These are phyloP conservation scores for Fusarium luffae DNA, from an alignment of 2,329 filamentous ascomycete species.

Conservation along the genomic window DNA sequence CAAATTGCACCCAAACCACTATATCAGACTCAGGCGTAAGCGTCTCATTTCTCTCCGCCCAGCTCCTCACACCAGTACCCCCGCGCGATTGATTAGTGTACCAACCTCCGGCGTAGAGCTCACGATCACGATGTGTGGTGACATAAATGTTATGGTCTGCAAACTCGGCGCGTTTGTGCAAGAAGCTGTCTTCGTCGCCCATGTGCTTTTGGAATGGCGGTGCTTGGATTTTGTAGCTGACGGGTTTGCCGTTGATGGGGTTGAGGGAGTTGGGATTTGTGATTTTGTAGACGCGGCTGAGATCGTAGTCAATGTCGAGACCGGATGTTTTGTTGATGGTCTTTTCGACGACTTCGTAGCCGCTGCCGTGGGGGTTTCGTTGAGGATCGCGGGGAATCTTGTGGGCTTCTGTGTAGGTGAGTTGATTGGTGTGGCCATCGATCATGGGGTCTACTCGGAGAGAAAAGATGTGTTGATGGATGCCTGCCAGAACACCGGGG, in stretches of 20 bases:
- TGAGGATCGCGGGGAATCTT: constrained; percentile 56
- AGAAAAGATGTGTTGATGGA: constrained; percentile 77
- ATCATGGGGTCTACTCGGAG: constrained; percentile 73
- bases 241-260: constrained; percentile 52
- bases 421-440: constrained; percentile 62
- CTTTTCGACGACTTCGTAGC: constrained; percentile 65
- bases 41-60: constrained; percentile 51
- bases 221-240: constrained; percentile 63
- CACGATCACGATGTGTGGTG: constrained; percentile 61
- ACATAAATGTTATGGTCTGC: constrained; percentile 62
- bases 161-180: constrained; percentile 57
- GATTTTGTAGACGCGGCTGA: constrained; percentile 63
- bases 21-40: constrained; percentile 79
- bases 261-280: constrained; percentile 54
- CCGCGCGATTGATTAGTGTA: constrained; percentile 62
- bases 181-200: constrained; percentile 57
- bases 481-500: constrained; percentile 71
- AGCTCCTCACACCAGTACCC: constrained; percentile 48
- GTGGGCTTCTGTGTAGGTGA: constrained; percentile 56
- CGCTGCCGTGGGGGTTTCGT: constrained; percentile 71
- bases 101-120: constrained; percentile 63
- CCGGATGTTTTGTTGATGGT: constrained; percentile 52
- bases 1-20: constrained; percentile 61
- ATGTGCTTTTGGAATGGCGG: constrained; percentile 60
- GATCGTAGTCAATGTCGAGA: constrained; percentile 60